phyloP scores from a whole-genome alignment of 257 asterid genomes.

The Przewalskia tangutica region DNA sequence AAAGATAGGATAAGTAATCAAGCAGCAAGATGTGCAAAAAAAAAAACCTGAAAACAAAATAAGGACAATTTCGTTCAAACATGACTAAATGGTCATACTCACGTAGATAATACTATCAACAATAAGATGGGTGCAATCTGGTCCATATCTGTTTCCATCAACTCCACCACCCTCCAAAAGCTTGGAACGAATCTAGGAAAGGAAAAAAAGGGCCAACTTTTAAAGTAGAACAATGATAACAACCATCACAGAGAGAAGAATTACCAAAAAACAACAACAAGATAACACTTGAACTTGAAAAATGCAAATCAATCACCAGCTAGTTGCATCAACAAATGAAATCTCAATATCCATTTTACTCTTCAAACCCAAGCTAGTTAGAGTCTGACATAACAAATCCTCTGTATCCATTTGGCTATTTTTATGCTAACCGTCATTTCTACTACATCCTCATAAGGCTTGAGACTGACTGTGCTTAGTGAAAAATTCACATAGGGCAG shows the following conservation, averaged over 20 bases:
- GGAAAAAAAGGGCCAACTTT: not conserved
- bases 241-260: not conserved
- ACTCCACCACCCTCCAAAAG: slow-evolving; percentile 66
- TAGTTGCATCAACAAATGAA: not conserved
- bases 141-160: slow-evolving; percentile 51
- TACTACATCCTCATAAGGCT: not conserved
- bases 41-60: not conserved
- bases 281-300: not conserved
- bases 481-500: not conserved
- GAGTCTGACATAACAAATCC: not conserved
- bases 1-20: not conserved
- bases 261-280: not conserved
- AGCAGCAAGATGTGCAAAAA: not conserved
- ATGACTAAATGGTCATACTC: slow-evolving; percentile 17
- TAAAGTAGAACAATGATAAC: not conserved
- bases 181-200: slow-evolving; percentile 40
- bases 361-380: not conserved
- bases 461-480: not conserved
- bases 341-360: not conserved
- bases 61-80: not conserved
- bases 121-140: slow-evolving; percentile 70
- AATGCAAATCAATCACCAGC: not conserved
- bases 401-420: not conserved
- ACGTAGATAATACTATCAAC: slow-evolving; percentile 63
- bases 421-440: not conserved